Base-by-base conservation (phyloP, 176 grass and related monocot species). In the Oryza punctata region DNA sequence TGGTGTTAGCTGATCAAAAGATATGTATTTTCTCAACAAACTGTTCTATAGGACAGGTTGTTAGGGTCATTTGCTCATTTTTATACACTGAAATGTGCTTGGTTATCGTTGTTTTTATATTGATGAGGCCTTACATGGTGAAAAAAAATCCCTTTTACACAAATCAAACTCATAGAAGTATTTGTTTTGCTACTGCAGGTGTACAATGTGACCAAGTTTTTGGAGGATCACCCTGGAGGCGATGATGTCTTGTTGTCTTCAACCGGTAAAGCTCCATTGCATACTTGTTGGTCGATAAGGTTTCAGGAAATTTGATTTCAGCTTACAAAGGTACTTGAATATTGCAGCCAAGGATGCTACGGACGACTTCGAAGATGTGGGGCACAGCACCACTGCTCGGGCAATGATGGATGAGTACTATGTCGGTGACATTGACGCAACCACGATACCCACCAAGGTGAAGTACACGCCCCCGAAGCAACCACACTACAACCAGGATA, bases 141-240 rank as follows among this genome's bases (percentile, higher is more conserved):
- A 75, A 63, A 76, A 16, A 33, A 7, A 47, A 1, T 70, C 8
- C 32, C 28, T 12, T 14, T 75, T 84, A 12, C 52, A 40, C 3
- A 19, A 64, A 67, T 6, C 16, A 21, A 23, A 28, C 46, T 68
- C 70, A 74, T 44, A 26, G 27, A 79, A 44, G 1, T 19, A 40
- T 38, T 7, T 70, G 3, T 10, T 84, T 24, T 74, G 44, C 69
- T 83, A 30, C 27, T 24, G 3, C 72, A 95, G 96, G 96, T 98
- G 63, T 95, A 98, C 89, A 80, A 98, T 85, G 93, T 98, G 75
- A 98, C 96, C 63, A 98, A 93, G 76, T 98, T 98, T 73, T 85
- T 95, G 52, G 96, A 98, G 72, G 96, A 98, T 80, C 96, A 98
- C 85, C 96, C 96, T 76, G 96, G 96, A 76, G 96, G 96, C 59